Base-by-base conservation (phyloP, 2,329 filamentous ascomycete species). In the Claviceps capensis region DNA sequence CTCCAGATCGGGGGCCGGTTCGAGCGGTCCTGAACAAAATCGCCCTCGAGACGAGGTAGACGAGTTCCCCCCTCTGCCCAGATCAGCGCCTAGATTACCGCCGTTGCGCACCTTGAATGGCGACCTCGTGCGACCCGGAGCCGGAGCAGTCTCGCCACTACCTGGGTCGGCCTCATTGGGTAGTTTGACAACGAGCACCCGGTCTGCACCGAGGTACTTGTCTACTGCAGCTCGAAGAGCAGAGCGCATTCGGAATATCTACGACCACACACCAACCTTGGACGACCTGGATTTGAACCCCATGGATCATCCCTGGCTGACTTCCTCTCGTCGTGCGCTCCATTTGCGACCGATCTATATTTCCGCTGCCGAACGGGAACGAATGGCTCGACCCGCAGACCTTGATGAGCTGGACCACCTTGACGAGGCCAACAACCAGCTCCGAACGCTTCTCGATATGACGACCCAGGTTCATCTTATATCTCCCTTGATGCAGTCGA, bases 401-500 rank as follows among this genome's bases (percentile, higher is more conserved):
- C 61, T 69, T 22, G 67, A 69, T 16, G 67, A 71, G 43, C 57
- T 70, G 7, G 65, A 70, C 49, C 65, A 66, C 45, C 61, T 71
- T 49, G 68, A 72, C 52, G 65, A 70, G 57, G 67, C 68, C 47
- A 73, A 73, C 60, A 65, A 70, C 13, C 70, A 72, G 49, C 63
- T 74, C 17, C 64, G 69, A 8, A 65, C 70, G 5, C 59, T 75
- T 34, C 62, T 74, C n/a, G 70, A 73, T 37, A 61, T 65, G 57
- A 60, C 69, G 56, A 59, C 62, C 56, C 63, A 61, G 52, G 58
- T 62, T 46, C 58, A 58, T 54, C 61, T 62, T 47, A 59, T 56
- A 52, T 60, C 57, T 54, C 58, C 59, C n/a, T 55, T 61, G 19
- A 56, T 61, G n/a, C 64, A 66, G 8, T 56, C 66, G 47, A 60